phyloP scores from a whole-genome alignment of 1,284 basidiomycete species.

The Apiotrichum siamense region DNA sequence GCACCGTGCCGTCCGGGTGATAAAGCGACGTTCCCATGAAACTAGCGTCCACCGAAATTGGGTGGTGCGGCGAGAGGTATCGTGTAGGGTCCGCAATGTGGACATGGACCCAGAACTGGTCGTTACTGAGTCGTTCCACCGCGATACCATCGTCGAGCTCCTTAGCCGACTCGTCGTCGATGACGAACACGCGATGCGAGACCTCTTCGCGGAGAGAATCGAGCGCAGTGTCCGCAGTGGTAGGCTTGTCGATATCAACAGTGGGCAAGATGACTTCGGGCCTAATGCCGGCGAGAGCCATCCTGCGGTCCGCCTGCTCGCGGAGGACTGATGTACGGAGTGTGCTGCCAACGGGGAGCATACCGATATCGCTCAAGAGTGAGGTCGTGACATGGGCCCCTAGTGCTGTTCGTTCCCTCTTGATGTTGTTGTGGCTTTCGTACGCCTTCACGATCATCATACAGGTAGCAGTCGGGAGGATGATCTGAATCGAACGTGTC shows the following conservation, averaged over 20 bases:
- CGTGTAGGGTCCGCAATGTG: constrained; percentile 93
- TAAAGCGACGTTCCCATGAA: constrained; percentile 56
- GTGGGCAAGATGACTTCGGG: constrained; percentile 1
- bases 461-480: constrained; percentile 57
- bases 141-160: constrained; percentile 96
- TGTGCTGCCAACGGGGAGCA: constrained; percentile 64
- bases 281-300: constrained; percentile 30
- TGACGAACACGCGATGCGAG: constrained; percentile 72
- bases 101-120: constrained; percentile 72
- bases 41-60: constrained; percentile 56
- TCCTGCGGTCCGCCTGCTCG: constrained; percentile 21
- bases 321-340: constrained; percentile 34
- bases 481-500: constrained; percentile 57
- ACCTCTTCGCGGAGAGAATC: constrained; percentile 65
- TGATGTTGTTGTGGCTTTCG: constrained; percentile 12
- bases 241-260: constrained; percentile 14
- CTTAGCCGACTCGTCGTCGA: constrained; percentile 73
- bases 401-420: constrained; percentile 38
- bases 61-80: constrained; percentile 64
- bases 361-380: constrained; percentile 62
- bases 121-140: constrained; percentile 59
- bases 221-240: constrained; percentile 10
- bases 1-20: constrained; percentile 58
- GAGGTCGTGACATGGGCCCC: constrained; percentile 11
- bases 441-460: constrained; percentile 61